These are phyloP conservation scores for Magnolia kwangsiensis DNA, from an alignment of 164 flowering plant species.

Conservation along the genomic window DNA sequence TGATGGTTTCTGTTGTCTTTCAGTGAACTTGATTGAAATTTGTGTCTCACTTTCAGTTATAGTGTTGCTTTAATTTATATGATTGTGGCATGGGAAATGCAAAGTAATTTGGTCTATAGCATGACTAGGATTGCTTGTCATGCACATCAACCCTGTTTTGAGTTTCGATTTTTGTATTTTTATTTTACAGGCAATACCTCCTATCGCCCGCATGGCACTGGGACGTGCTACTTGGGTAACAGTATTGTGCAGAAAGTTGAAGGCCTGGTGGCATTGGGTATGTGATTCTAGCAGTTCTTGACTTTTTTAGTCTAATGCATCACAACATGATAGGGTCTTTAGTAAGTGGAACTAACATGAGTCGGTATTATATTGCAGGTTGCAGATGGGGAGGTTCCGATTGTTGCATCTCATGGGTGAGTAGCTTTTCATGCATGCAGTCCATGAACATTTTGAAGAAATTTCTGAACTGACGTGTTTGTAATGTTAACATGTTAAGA, in stretches of 20 bases:
- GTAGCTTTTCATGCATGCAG: conserved; percentile 23
- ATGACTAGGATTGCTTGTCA: neutral
- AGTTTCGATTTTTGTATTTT: too few relatives aligned
- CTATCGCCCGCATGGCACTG: conserved; percentile 89
- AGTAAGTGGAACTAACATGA: conserved; percentile 6
- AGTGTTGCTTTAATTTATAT: too few relatives aligned
- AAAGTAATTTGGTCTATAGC: neutral
- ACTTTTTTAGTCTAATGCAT: conserved; percentile 6
- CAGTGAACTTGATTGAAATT: too few relatives aligned
- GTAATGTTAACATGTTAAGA: conserved; percentile 34
- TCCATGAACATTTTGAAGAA: neutral
- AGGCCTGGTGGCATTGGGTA: conserved; percentile 99
- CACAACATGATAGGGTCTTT: neutral
- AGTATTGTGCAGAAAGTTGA: conserved; percentile 86
- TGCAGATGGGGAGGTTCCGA: conserved; percentile 96
- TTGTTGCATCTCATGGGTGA: conserved; percentile 98
- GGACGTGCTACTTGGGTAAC: conserved; percentile 96
- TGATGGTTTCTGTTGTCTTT: too few relatives aligned
- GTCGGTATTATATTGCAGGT: too few relatives aligned
- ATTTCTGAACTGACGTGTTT: conserved; percentile 15
- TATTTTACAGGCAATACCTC: conserved; percentile 78
- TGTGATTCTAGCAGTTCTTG: conserved; percentile 12
- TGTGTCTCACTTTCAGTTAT: too few relatives aligned
- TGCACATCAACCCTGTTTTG: neutral
- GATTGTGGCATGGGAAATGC: neutral